A percentile compares a stretch with the other conserved stretches of the same genome.
Evolutionary conservation across 148 eudicot species (phyloP).

Genomic region (Vaccinium corymbosum): DNA sequence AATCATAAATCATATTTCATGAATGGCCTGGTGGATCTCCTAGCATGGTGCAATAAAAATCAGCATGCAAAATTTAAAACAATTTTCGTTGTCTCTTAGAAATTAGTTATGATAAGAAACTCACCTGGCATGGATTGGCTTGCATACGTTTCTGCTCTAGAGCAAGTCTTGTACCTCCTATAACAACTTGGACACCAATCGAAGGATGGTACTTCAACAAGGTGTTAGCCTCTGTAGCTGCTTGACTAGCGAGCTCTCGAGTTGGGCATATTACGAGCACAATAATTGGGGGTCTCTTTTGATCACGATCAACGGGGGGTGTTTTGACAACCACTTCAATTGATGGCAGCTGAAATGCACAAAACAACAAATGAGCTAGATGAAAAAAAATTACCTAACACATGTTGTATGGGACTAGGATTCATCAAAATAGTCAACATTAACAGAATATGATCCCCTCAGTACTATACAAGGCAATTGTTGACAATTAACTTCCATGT

Average conservation of each 20-base stretch:
- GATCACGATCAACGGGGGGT: slow-evolving; percentile 60
- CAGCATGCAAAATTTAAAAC: background rate
- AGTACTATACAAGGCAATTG: background rate
- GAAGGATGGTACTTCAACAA: slow-evolving; percentile 90
- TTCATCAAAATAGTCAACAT: background rate
- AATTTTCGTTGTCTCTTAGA: background rate
- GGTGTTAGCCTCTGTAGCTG: slow-evolving; percentile 80
- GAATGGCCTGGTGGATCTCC: background rate
- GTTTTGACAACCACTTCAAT: slow-evolving; percentile 70
- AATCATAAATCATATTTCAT: background rate
- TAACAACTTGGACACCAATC: slow-evolving; percentile 91
- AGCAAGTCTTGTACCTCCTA: slow-evolving; percentile 87
- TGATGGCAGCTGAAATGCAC: slow-evolving; percentile 80
- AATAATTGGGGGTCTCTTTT: slow-evolving; percentile 70
- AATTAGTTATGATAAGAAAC: slow-evolving; percentile 1
- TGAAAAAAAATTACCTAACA: background rate
- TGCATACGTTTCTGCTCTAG: slow-evolving; percentile 86
- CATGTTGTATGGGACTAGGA: background rate
- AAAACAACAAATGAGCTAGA: background rate
- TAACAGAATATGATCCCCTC: background rate
- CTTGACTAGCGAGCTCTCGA: slow-evolving; percentile 94
- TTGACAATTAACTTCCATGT: background rate
- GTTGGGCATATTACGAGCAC: slow-evolving; percentile 98
- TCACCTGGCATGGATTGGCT: slow-evolving; percentile 90
- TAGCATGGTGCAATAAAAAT: slow-evolving; percentile 2